Conservation (phyloP, 306 rosid species). For the Quercus robur region DNA sequence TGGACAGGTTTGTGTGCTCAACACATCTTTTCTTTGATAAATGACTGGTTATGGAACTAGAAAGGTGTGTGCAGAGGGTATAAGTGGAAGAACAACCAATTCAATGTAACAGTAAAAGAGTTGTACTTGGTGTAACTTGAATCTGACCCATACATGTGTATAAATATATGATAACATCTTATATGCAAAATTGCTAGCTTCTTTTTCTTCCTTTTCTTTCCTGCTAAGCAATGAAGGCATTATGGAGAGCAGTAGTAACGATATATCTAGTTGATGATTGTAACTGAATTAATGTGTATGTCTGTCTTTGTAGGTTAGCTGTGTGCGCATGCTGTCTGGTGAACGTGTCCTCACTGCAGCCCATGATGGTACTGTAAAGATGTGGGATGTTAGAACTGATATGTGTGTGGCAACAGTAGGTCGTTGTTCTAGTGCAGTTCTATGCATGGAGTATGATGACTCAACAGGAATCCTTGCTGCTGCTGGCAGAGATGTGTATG, state of each 20-base stretch:
- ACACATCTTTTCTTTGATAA: neutral
- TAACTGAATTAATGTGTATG: constrained; percentile 24
- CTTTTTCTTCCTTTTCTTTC: neutral
- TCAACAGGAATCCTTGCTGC: constrained; percentile 90
- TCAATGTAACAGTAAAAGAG: neutral
- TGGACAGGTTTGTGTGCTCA: constrained; percentile 53
- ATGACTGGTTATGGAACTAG: neutral
- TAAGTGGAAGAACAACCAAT: neutral
- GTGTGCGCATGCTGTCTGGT: constrained; percentile 94
- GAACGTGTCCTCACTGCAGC: constrained; percentile 96
- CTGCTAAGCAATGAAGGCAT: constrained; percentile 5
- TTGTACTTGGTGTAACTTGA: too few species aligned
- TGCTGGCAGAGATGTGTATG: constrained; percentile 96
- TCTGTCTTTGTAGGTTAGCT: constrained; percentile 69
- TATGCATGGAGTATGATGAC: constrained; percentile 97
- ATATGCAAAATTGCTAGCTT: neutral
- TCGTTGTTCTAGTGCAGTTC: constrained; percentile 91
- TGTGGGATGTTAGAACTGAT: constrained; percentile 99
- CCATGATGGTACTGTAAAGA: constrained; percentile 96
- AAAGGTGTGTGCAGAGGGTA: neutral
- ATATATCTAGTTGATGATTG: constrained; percentile 16
- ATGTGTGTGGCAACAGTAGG: constrained; percentile 99
- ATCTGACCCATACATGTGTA: too few species aligned
- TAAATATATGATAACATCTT: neutral
- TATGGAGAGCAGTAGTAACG: constrained; percentile 11